Evolutionary conservation across 768 basidiomycete genomes (phyloP).

Genomic region (Leccinum subgranulosum): DNA sequence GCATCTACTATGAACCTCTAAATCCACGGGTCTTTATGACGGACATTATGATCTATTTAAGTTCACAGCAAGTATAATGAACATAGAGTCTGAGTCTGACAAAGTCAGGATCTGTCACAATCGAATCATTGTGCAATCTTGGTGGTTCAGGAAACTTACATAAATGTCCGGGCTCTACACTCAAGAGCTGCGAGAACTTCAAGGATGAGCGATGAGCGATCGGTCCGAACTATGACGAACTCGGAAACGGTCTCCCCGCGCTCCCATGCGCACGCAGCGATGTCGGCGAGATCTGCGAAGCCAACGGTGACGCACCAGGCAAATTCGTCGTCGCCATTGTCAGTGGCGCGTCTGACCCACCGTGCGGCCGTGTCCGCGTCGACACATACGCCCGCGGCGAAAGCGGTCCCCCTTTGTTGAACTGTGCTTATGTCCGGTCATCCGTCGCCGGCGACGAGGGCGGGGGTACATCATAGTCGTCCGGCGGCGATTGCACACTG

Average conservation of each 20-base stretch:
- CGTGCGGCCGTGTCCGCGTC: conserved; percentile 39
- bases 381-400: conserved; percentile 53
- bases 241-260: conserved; percentile 7
- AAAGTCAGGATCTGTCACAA: too few relatives aligned
- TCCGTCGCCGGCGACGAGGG: conserved; percentile 19
- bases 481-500: background rate
- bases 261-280: conserved; percentile 2
- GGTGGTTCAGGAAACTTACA: too few relatives aligned
- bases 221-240: too few relatives aligned
- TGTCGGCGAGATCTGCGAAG: conserved; percentile 1
- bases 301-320: conserved; percentile 28
- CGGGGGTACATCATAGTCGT: conserved; percentile 3
- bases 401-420: conserved; percentile 18
- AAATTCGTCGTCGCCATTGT: background rate
- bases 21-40: too few relatives aligned
- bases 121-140: too few relatives aligned
- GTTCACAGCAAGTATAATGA: too few relatives aligned
- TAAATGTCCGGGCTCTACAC: too few relatives aligned
- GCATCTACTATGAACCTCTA: background rate
- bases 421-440: conserved; percentile 31
- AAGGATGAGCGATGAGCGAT: too few relatives aligned
- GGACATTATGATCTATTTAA: too few relatives aligned
- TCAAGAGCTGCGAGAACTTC: too few relatives aligned
- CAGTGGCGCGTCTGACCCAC: conserved; percentile 24
- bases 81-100: too few relatives aligned